phyloP scores from a whole-genome alignment of 371 early-diverging fungal genomes.

The Umbelopsis sp. region DNA sequence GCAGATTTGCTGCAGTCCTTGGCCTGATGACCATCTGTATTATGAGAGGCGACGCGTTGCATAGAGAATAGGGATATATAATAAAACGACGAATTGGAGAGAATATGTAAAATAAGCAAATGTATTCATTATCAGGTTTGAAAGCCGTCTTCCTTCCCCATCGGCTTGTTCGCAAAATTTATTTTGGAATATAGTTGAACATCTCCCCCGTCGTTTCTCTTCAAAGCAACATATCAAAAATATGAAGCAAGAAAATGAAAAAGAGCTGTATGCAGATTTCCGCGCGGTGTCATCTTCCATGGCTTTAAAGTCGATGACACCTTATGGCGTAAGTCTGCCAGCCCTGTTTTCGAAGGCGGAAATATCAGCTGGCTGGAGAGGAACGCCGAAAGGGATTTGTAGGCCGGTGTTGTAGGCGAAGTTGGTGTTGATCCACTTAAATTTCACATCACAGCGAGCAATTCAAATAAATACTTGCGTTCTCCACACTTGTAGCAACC shows the following conservation, averaged over 20 bases:
- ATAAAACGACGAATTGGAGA: slow-evolving; percentile 20
- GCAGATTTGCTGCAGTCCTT: slow-evolving; percentile 59
- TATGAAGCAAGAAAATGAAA: slow-evolving; percentile 14
- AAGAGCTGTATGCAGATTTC: not conserved
- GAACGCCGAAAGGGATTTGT: not conserved
- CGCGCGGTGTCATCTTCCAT: not conserved
- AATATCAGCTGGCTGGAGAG: not conserved
- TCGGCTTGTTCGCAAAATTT: slow-evolving; percentile 13
- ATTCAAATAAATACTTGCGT: slow-evolving; percentile 41
- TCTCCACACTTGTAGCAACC: slow-evolving; percentile 58
- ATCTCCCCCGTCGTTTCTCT: slow-evolving; percentile 17
- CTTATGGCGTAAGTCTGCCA: slow-evolving; percentile 4
- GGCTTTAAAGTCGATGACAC: slow-evolving; percentile 3
- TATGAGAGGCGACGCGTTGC: not conserved
- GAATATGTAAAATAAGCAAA: slow-evolving; percentile 23
- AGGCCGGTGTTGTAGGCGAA: not conserved
- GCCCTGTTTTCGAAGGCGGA: not conserved
- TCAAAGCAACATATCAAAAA: slow-evolving; percentile 18
- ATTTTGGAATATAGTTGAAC: slow-evolving; percentile 13
- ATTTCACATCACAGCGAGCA: not conserved
- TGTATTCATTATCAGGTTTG: not conserved
- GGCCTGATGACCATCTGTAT: slow-evolving; percentile 68
- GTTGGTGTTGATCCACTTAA: not conserved
- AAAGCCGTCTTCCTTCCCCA: slow-evolving; percentile 13
- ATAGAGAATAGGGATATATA: not conserved